These are phyloP conservation scores for Kwoniella shandongensis DNA, from an alignment of 768 basidiomycete species.

Conservation along the genomic window DNA sequence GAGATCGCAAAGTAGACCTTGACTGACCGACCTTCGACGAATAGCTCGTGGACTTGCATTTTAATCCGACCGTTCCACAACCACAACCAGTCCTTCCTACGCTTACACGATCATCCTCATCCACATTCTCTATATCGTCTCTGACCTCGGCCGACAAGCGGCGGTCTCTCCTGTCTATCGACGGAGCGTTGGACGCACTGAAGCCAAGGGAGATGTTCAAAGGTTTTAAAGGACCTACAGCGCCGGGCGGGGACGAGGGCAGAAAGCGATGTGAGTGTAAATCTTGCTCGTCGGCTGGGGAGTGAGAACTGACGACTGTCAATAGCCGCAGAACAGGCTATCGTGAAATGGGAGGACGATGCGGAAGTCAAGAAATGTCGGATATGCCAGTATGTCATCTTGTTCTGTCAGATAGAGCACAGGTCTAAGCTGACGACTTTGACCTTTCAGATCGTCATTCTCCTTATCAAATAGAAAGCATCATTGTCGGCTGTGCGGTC, in stretches of 20 bases:
- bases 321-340: conserved; percentile 77
- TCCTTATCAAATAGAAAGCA: conserved; percentile 92
- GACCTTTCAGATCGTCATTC: conserved; percentile 64
- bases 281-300: conserved; percentile 1
- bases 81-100: conserved; percentile 37
- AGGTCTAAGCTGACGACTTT: neutral
- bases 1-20: conserved; percentile 8
- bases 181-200: conserved; percentile 59
- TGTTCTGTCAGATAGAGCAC: too few relatives aligned
- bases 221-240: conserved; percentile 58
- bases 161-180: conserved; percentile 36
- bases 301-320: neutral
- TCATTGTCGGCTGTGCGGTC: conserved; percentile 90
- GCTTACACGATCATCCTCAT: conserved; percentile 66
- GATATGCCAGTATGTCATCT: conserved; percentile 66
- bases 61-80: conserved; percentile 49
- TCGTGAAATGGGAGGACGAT: conserved; percentile 95
- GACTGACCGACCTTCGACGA: neutral
- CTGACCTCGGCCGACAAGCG: conserved; percentile 19
- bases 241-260: conserved; percentile 58
- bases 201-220: conserved; percentile 71
- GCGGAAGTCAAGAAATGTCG: conserved; percentile 73
- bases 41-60: conserved; percentile 58
- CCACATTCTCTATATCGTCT: conserved; percentile 59
- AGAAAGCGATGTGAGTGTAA: conserved; percentile 66